Evolutionary conservation across 2,329 filamentous ascomycete species (phyloP).

Genomic region (Salinomyces thailandicus): DNA sequence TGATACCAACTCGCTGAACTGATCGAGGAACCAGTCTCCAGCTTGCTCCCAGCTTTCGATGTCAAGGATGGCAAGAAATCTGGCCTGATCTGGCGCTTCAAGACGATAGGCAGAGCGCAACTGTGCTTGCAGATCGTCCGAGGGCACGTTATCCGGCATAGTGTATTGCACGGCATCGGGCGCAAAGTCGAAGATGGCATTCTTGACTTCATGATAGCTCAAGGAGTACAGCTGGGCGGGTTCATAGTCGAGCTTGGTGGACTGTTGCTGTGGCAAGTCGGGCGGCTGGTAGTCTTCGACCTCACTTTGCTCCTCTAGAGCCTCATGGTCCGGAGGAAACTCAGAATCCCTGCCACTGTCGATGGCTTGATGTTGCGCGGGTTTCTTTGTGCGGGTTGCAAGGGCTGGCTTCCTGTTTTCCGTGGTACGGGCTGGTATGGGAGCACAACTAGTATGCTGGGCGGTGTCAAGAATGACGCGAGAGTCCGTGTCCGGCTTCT

Average conservation of each 20-base stretch:
- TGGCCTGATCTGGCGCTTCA: slow-evolving; percentile 29
- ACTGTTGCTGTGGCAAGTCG: no score
- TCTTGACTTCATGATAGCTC: slow-evolving; percentile 19
- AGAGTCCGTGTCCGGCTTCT: no score
- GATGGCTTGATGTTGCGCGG: not conserved
- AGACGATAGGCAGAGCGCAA: slow-evolving; percentile 9
- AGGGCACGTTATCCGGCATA: not conserved
- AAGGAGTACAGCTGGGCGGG: slow-evolving; percentile 16
- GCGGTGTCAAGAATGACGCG: no score
- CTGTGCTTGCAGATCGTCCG: slow-evolving; percentile 14
- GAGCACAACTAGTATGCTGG: no score
- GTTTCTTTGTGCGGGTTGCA: no score
- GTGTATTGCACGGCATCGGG: slow-evolving; percentile 6
- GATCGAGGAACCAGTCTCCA: slow-evolving; percentile 49
- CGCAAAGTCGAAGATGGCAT: slow-evolving; percentile 19
- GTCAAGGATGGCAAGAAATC: slow-evolving; percentile 43
- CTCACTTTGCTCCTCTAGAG: not conserved
- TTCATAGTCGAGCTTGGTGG: slow-evolving; percentile 22
- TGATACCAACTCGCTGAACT: slow-evolving; percentile 41
- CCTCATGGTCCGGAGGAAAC: not conserved
- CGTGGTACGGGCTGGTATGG: no score
- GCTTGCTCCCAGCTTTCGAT: slow-evolving; percentile 52
- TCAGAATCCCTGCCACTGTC: not conserved
- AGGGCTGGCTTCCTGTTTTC: no score
- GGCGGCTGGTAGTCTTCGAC: not conserved